Base-by-base conservation (phyloP, 257 asterid species). In the Gardenia jasminoides region DNA sequence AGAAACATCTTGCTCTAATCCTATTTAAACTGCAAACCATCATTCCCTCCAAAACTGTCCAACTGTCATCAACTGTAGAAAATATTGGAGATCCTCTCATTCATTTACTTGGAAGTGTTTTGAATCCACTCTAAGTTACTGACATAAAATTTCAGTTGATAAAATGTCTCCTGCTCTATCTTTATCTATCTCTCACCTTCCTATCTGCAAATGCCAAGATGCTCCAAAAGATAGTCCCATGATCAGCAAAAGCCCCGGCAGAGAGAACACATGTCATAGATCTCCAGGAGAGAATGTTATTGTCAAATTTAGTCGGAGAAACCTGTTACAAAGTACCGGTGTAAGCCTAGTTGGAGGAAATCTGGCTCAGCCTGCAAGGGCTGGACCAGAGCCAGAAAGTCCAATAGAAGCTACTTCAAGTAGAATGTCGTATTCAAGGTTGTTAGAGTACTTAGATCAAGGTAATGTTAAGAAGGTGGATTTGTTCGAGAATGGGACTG, bases 401-500 rank as follows among this genome's bases (percentile, higher is more conserved):
- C 93, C 93, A 1, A 52, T 33, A 0, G 93, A 90, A 67, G 86
- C 76, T 3, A 68, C 91, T 39, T 91, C 94, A 0, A 92, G 88
- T 62, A 82, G 94, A 74, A 76, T 91, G 86, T 90, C 97, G 0
- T 90, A 92, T 70, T 86, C 94, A 11, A 88, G 93, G 72, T 90
- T 89, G 54, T 75, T 90, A 82, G 93, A 92, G 36, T 92, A 88
- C 64, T 76, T 92, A 71, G 92, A 90, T 69, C 88, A 86, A 75
- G 94, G 85, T 64, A 74, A 79, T 73, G 92, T 89, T 8, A 84
- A 69, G 72, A 92, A 87, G 78, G 94, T 92, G 30, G 94, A 91
- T 76, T 80, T 91, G 68, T 90, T 85, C 31, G 86, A 90, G 70
- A 91, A 88, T 74, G 91, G 90, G 1, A 87, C 87, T 0, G 87